Conservation (phyloP, 2,329 filamentous ascomycete species). For the Alternaria angustiovoidea region DNA sequence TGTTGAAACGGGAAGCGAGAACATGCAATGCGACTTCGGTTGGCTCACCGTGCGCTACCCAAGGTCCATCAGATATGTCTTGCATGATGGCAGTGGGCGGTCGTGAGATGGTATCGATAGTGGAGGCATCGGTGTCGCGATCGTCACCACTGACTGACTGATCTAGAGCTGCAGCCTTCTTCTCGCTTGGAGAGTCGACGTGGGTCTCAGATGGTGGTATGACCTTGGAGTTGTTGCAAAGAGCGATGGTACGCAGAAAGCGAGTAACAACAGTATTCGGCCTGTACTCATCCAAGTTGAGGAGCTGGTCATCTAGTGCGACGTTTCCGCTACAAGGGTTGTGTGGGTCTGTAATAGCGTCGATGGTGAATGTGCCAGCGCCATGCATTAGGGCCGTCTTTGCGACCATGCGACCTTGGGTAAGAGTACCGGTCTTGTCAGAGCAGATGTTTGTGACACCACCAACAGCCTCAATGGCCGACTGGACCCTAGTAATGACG, state of each 20-base stretch:
- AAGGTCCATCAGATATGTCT: constrained; percentile 28
- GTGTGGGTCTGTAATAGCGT: constrained; percentile 47
- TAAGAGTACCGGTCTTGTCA: constrained; percentile 53
- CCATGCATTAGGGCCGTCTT: constrained; percentile 50
- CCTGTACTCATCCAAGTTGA: constrained; percentile 36
- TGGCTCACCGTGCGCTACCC: constrained; percentile 49
- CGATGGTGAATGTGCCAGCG: constrained; percentile 43
- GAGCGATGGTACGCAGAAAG: constrained; percentile 49
- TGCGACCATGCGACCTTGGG: constrained; percentile 53
- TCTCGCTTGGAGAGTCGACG: constrained; percentile 60
- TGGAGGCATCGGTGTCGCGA: constrained; percentile 43
- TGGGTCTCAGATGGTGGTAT: constrained; percentile 29
- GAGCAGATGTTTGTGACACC: constrained; percentile 54
- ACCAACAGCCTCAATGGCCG: constrained; percentile 52
- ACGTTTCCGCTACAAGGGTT: constrained; percentile 47
- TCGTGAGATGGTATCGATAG: constrained; percentile 40
- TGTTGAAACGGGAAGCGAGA: constrained; percentile 50
- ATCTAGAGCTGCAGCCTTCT: constrained; percentile 54
- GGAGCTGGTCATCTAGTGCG: constrained; percentile 36
- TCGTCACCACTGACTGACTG: constrained; percentile 37
- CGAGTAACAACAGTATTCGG: constrained; percentile 30
- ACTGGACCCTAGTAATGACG: constrained; percentile 52
- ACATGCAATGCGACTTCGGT: constrained; percentile 53
- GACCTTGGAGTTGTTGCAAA: constrained; percentile 52
- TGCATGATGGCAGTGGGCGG: constrained; percentile 39